Evolutionary conservation across 805 yeast genomes (phyloP).

Genomic region (Ogataea dorogensis): DNA sequence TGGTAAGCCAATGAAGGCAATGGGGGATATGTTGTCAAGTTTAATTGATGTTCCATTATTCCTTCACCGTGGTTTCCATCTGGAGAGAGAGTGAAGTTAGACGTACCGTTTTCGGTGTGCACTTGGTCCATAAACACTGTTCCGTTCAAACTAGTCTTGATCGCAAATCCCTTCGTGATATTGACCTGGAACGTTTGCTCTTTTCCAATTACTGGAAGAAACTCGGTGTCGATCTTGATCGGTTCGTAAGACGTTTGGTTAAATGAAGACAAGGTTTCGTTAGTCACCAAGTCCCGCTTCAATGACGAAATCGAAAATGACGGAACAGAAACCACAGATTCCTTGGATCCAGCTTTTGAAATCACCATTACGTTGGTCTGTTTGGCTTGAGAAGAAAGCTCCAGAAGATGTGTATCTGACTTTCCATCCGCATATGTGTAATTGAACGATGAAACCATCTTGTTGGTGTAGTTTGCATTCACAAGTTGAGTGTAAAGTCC

Average conservation of each 20-base stretch:
- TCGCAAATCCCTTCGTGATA: conserved; percentile 25
- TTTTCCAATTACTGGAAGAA: conserved; percentile 20
- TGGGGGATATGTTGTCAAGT: conserved; percentile 21
- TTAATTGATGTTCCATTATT: conserved; percentile 34
- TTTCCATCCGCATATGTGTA: conserved; percentile 41
- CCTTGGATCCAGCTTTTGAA: conserved; percentile 39
- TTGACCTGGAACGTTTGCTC: conserved; percentile 32
- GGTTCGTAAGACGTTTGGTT: conserved; percentile 32
- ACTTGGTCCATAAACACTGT: conserved; percentile 25
- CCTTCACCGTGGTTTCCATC: conserved; percentile 49
- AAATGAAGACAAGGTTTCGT: conserved; percentile 20
- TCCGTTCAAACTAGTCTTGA: conserved; percentile 23
- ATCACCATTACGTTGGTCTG: conserved; percentile 41
- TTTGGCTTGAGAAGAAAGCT: conserved; percentile 31
- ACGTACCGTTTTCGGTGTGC: conserved; percentile 44
- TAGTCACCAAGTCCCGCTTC: conserved; percentile 23
- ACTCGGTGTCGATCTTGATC: conserved; percentile 25
- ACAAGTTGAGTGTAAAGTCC: conserved; percentile 40
- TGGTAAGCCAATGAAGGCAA: conserved; percentile 26
- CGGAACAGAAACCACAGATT: conserved; percentile 30
- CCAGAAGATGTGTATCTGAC: conserved; percentile 31
- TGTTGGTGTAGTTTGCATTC: conserved; percentile 35
- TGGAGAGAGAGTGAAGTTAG: conserved; percentile 42
- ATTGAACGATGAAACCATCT: conserved; percentile 35
- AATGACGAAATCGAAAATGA: conserved; percentile 27